Evolutionary conservation across 495 filamentous ascomycete genomes (phyloP), one percentile per base, ranked within the genome.

Genomic region (Oidiodendron maius): DNA sequence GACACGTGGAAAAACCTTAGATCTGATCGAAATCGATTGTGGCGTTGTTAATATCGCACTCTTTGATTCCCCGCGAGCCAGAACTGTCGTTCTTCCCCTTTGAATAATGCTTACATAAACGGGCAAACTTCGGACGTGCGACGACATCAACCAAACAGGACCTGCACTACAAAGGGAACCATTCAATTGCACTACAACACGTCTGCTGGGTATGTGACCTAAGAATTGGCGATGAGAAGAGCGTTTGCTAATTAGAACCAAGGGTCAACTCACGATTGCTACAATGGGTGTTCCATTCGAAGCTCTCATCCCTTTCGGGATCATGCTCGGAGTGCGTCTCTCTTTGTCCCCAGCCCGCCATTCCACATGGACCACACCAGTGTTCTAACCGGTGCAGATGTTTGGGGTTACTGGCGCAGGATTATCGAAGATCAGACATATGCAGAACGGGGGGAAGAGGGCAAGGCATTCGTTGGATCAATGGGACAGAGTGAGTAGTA

Each of bases 211-310:
- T 51, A 50, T 3, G 47, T 12, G 12, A 40, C 22, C 8, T 28
- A 17, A 23, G 16, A 5, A 3, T 18, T n/a, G 35, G 3, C 8
- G 22, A 18, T n/a, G 35, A 43, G 21, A 12, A 42, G 13, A 4
- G 30, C 13, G n/a, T 38, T 8, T n/a, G 40, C 52, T 59, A 44
- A 59, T 48, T 22, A 15, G 16, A 25, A 4, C 22, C 26, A 35
- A 58, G 56, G 32, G 48, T 45, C 42, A 35, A 50, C 18, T 44
- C 16, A 42, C 32, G 5, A 47, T 38, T 36, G 53, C 55, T 76
- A 77, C 60, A 40, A 97, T 97, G 93, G 88, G 85, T 65, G 81
- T 98, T 54, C 93, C 93, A 44, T 97, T 97, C 73, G 93, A 98
- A 77, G 83, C 90, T 50, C 71, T 98, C 59, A 69, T 98, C 64